phyloP scores from a whole-genome alignment of 2,329 filamentous ascomycete genomes.

The Hypoxylon sp. region DNA sequence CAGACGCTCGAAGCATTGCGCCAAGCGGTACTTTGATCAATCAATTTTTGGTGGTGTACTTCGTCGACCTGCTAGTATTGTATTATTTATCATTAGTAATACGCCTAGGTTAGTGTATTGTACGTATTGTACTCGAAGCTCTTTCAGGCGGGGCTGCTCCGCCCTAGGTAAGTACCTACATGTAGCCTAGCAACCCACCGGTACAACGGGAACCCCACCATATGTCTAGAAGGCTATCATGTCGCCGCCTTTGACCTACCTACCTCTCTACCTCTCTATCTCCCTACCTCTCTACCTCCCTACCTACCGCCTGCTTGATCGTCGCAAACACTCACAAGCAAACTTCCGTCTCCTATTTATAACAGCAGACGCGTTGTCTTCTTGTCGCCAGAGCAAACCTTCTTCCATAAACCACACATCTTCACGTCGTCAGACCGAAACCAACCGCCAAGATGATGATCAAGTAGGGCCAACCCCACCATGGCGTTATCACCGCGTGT shows the following conservation, averaged over 20 bases:
- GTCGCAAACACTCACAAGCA: not conserved
- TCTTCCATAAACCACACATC: not conserved
- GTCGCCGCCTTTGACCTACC: not conserved
- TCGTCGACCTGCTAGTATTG: too few species aligned
- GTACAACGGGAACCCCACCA: too few species aligned
- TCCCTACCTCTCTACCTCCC: too few species aligned
- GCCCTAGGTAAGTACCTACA: not conserved
- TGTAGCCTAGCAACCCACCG: too few species aligned
- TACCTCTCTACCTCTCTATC: too few species aligned
- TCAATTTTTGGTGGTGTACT: too few species aligned
- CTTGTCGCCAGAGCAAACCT: not conserved
- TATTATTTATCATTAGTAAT: too few species aligned
- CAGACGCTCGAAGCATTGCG: too few species aligned
- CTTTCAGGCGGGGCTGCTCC: not conserved
- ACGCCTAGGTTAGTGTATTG: too few species aligned
- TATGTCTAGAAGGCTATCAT: too few species aligned
- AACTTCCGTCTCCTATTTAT: not conserved
- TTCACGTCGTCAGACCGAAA: not conserved
- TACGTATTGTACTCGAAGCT: not conserved
- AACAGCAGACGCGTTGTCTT: not conserved
- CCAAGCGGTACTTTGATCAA: too few species aligned
- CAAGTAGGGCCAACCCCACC: slow-evolving; percentile 43
- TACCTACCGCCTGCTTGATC: not conserved
- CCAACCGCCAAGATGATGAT: slow-evolving; percentile 48
- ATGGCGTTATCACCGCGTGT: slow-evolving; percentile 6